Evolutionary conservation across 192 early-diverging fungal genomes (phyloP), one percentile per base, ranked within the genome.

Genomic region (Linnemannia elongata): DNA sequence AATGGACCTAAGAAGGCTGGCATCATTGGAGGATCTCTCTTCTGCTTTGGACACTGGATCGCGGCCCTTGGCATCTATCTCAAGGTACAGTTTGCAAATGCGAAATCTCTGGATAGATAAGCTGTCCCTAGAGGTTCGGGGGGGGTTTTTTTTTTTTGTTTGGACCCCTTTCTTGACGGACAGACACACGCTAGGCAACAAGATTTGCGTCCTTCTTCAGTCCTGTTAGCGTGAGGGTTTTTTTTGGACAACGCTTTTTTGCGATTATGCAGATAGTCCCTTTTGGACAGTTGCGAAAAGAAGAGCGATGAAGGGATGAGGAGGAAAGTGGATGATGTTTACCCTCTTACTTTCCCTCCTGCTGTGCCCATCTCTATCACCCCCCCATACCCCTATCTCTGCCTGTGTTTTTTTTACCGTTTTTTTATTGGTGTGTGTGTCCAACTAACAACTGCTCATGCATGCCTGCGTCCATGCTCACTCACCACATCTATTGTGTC

Each of bases 31-130:
- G 63, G 88, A 15, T 24, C 85, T 6, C 63, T 92, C 13, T 93
- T 92, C 60, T 92, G 82, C 44, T 55, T 90, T 6, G 93, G 92
- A 6, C 90, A 93, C 72, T 76, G 92, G 76, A 83, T 92, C n/a
- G 73, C 93, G 3, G 92, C 92, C 24, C 69, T 93, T 57, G 93
- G 90, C 33, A 54, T 92, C 45, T 45, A 88, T 22, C 81, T 91
- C 36, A 79, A 88, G 69, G 90, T 89, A 88, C 83, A 60, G 24
- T 45, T 73, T 27, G 5, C 6, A n/a, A n/a, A 72, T 10, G 10
- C 7, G 15, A 49, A 49, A 49, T 49, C 7, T 49, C 13, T 15
- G 13, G 88, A 42, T 33, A 7, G 45, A 49, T 39, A 33, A 13
- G 17, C 55, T 75, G 2, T n/a, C 30, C 18, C 17, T 36, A 66